phyloP scores from a whole-genome alignment of 192 early-diverging fungal genomes.

The Kappamyces sp. region DNA sequence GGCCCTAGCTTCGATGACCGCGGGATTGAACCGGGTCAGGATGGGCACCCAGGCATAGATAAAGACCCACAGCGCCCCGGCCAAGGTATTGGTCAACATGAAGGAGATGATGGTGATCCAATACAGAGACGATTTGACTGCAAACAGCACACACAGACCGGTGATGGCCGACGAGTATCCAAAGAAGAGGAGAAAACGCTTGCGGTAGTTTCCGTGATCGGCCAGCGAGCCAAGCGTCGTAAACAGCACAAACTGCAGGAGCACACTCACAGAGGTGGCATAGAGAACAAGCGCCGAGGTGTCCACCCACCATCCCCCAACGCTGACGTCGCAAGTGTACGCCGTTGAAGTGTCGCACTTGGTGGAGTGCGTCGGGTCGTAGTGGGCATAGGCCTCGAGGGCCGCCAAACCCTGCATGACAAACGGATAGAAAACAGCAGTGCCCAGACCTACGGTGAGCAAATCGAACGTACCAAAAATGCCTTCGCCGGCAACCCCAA shows the following conservation, averaged over 20 bases:
- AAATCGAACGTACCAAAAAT: too few relatives aligned
- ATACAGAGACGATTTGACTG: background rate
- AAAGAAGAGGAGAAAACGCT: too few relatives aligned
- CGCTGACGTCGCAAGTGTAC: constrained; percentile 8
- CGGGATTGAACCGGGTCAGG: constrained; percentile 14
- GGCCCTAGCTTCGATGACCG: constrained; percentile 9
- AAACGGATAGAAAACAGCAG: too few relatives aligned
- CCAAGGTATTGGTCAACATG: constrained; percentile 8
- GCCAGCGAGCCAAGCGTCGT: constrained; percentile 29
- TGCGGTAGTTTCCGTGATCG: constrained; percentile 24
- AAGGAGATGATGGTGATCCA: constrained; percentile 1
- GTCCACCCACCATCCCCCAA: constrained; percentile 6
- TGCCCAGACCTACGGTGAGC: too few relatives aligned
- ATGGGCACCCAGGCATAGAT: constrained; percentile 20
- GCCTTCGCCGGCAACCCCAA: constrained; percentile 12
- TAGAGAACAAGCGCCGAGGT: constrained; percentile 30
- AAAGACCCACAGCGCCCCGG: constrained; percentile 16
- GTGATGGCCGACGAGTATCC: background rate
- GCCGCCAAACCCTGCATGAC: too few relatives aligned
- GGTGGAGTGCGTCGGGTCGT: constrained; percentile 4
- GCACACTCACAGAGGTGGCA: constrained; percentile 20
- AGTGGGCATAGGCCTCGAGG: too few relatives aligned
- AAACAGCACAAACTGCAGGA: constrained; percentile 28
- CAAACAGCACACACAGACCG: background rate
- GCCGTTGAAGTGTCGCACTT: constrained; percentile 20